Conservation (phyloP, 257 asterid genomes). For the Solanum clarkiae region DNA sequence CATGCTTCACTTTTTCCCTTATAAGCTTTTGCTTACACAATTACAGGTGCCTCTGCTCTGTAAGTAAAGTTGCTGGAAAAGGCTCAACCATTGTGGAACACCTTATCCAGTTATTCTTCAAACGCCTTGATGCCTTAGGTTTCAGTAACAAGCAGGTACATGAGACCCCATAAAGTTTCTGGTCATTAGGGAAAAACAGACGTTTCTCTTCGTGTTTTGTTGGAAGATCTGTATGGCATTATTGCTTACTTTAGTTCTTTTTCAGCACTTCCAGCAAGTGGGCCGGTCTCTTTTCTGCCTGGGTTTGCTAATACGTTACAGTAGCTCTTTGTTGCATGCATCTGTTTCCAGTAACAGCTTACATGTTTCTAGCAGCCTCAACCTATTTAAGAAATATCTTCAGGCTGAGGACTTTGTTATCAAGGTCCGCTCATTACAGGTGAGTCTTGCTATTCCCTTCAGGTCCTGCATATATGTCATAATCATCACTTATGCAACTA, state of each 20-base stretch:
- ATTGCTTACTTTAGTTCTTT: slow-evolving; percentile 1
- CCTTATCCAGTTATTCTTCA: slow-evolving; percentile 75
- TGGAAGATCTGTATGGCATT: neutral
- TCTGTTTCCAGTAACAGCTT: slow-evolving; percentile 40
- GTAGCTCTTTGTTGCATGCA: slow-evolving; percentile 48
- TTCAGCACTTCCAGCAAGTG: slow-evolving; percentile 57
- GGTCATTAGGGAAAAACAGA: neutral
- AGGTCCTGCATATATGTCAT: neutral
- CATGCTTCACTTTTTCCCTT: neutral
- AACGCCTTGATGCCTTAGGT: slow-evolving; percentile 72
- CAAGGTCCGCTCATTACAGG: slow-evolving; percentile 92
- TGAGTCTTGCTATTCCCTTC: slow-evolving; percentile 11
- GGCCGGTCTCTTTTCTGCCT: slow-evolving; percentile 96
- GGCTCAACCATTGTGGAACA: slow-evolving; percentile 64
- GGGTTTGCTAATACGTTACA: slow-evolving; percentile 93
- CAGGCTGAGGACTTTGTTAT: slow-evolving; percentile 77
- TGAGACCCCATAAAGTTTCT: neutral
- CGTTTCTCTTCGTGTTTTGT: neutral
- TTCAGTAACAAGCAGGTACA: slow-evolving; percentile 77
- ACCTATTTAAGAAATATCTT: slow-evolving; percentile 74
- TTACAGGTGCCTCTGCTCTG: slow-evolving; percentile 91
- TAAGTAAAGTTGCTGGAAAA: slow-evolving; percentile 73
- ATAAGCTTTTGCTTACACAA: slow-evolving; percentile 10
- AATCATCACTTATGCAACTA: slow-evolving; percentile 1
- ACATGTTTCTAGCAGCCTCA: slow-evolving; percentile 53